Percentiles rank a stretch among this genome's conserved stretches.
Conservation (phyloP, 2,329 filamentous ascomycete genomes). For the Capronia coronata region DNA sequence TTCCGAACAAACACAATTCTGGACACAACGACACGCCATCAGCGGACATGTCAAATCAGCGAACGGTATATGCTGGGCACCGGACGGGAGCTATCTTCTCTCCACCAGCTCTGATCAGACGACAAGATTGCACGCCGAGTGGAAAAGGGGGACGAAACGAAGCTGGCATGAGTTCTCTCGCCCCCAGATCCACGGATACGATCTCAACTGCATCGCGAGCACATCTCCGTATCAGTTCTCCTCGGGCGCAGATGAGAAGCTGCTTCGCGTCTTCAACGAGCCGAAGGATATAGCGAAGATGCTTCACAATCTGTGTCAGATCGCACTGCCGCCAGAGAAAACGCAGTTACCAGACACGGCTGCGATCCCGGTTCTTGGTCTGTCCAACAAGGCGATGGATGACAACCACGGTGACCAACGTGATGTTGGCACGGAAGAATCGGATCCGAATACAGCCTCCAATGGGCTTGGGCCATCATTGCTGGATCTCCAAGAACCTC, state of each 20-base stretch:
- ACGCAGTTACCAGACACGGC: slow-evolving; percentile 70
- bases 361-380: slow-evolving; percentile 86
- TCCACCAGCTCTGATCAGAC: slow-evolving; percentile 92
- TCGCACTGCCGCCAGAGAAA: slow-evolving; percentile 38
- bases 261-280: slow-evolving; percentile 91
- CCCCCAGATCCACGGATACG: slow-evolving; percentile 96
- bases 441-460: slow-evolving; percentile 41
- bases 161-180: slow-evolving; percentile 96
- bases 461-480: slow-evolving; percentile 46
- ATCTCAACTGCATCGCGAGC: slow-evolving; percentile 86
- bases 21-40: slow-evolving; percentile 70
- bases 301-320: slow-evolving; percentile 60
- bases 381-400: slow-evolving; percentile 90
- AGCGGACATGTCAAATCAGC: slow-evolving; percentile 79
- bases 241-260: slow-evolving; percentile 92
- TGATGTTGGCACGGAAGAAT: slow-evolving; percentile 33
- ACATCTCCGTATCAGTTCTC: slow-evolving; percentile 72
- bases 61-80: slow-evolving; percentile 77
- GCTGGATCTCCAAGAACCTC: slow-evolving; percentile 64
- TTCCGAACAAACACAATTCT: slow-evolving; percentile 55
- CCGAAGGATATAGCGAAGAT: slow-evolving; percentile 75
- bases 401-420: slow-evolving; percentile 37
- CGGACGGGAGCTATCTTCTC: slow-evolving; percentile 72
- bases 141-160: slow-evolving; percentile 49
- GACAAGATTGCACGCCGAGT: slow-evolving; percentile 75